Base-by-base conservation (phyloP, 305 asterid genomes). In the Rubia peregrina region DNA sequence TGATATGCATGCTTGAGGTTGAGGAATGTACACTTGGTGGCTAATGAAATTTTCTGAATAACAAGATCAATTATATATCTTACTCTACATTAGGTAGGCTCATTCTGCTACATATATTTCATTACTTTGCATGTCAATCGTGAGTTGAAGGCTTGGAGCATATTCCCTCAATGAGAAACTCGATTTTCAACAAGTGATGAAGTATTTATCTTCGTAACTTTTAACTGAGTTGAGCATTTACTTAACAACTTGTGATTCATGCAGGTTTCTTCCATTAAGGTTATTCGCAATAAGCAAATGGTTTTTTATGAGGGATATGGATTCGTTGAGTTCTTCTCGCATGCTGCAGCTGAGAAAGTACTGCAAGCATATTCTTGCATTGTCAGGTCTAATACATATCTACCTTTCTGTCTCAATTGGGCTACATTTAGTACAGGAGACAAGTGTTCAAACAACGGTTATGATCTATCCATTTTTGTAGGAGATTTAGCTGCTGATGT, bases 401-500 rank as follows among this genome's bases (percentile, higher is more conserved):
- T 89, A 67, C 87, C 84, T 73, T 93, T 93, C 81, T 94, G 95
- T 62, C 75, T 93, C 79, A 93, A 93, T 73, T 93, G 98, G 98
- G 98, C 98, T 61, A 82, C 95, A 67, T 93, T 93, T 80, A 93
- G 97, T 94, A 86, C 86, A 88, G 96, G 97, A 11, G 97, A 93
- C 61, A 90, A 88, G 70, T 90, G 94, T 26, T 72, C 95, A 38
- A 91, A 85, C 71, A 87, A 87, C 19, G 92, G 92, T 72, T 93
- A 96, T 36, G 98, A 89, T 77, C 91, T 88, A 69, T 93, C 98
- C 22, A 88, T 93, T 75, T 93, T 93, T 79, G 97, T 90, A 57
- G 98, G 98, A 78, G 98, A 93, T 79, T 84, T 93, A 83, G 97
- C 98, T 61, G 85, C 96, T 48, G 97, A 93, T 85, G 97, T 93